These are phyloP conservation scores for Populus deltoides DNA, from an alignment of 345 rosid genomes.

Conservation along the genomic window DNA sequence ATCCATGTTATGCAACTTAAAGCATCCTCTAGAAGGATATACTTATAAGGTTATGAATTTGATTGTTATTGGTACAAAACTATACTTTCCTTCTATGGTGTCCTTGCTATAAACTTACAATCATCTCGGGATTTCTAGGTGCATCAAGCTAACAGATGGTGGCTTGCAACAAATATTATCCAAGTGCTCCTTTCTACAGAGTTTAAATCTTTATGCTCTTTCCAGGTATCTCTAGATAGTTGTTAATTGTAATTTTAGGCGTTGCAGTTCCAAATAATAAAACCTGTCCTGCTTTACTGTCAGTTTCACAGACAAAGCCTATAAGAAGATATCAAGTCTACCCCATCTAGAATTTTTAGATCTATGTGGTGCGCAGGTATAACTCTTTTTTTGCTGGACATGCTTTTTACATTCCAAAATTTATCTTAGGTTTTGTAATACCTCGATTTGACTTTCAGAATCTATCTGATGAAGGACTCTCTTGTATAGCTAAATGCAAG, in stretches of 20 bases:
- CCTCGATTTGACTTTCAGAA: conserved; percentile 47
- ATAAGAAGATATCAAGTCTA: conserved; percentile 62
- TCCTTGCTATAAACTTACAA: neutral
- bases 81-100: neutral
- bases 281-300: conserved; percentile 20
- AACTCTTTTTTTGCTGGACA: conserved; percentile 17
- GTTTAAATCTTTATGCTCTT: conserved; percentile 86
- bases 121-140: conserved; percentile 41
- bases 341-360: conserved; percentile 62
- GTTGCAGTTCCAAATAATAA: conserved; percentile 2
- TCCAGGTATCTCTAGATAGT: conserved; percentile 46
- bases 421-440: conserved; percentile 4
- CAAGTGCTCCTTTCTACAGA: conserved; percentile 59
- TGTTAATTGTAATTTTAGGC: conserved; percentile 8
- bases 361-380: conserved; percentile 93
- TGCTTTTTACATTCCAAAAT: neutral
- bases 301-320: conserved; percentile 78
- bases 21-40: neutral
- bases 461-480: conserved; percentile 81
- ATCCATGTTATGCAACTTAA: neutral
- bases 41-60: neutral
- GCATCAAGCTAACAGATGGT: conserved; percentile 75
- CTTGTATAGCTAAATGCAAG: conserved; percentile 65
- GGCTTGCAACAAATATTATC: conserved; percentile 64
- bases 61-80: neutral